phyloP scores from a whole-genome alignment of 2,329 filamentous ascomycete species.

The Penicillium occitanis region DNA sequence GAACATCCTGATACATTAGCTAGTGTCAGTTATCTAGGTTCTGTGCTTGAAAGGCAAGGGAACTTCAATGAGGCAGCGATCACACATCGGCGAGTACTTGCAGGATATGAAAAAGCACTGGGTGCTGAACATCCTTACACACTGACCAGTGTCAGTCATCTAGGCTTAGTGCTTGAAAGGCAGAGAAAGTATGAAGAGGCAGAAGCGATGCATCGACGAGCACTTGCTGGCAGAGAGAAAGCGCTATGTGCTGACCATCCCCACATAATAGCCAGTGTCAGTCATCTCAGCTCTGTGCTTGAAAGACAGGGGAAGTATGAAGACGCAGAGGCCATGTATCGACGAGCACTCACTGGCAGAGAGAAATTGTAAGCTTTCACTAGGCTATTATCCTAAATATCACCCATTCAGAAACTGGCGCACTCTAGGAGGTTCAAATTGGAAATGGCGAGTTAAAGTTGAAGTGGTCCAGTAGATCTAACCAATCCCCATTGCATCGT shows the following conservation, averaged over 20 bases:
- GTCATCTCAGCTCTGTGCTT: neutral
- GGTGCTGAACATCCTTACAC: constrained; percentile 4
- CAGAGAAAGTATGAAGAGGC: constrained; percentile 7
- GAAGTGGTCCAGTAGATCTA: no score
- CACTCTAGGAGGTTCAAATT: no score
- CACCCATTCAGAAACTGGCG: no score
- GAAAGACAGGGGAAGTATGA: neutral
- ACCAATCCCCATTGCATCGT: no score
- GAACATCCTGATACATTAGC: no score
- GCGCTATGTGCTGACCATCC: neutral
- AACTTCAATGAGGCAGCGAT: no score
- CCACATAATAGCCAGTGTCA: neutral
- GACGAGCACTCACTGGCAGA: constrained; percentile 18
- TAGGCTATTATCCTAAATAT: no score
- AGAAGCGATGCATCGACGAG: neutral
- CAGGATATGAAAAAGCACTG: neutral
- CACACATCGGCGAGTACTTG: no score
- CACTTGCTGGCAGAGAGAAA: neutral
- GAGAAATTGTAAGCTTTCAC: constrained; percentile 7
- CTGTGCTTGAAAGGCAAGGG: no score
- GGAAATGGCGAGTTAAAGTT: no score
- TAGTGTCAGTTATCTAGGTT: no score
- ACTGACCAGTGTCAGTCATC: neutral
- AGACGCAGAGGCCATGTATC: neutral
- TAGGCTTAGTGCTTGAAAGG: neutral